Base-by-base conservation (phyloP, 1,284 basidiomycete species). In the Earliella scabrosa region DNA sequence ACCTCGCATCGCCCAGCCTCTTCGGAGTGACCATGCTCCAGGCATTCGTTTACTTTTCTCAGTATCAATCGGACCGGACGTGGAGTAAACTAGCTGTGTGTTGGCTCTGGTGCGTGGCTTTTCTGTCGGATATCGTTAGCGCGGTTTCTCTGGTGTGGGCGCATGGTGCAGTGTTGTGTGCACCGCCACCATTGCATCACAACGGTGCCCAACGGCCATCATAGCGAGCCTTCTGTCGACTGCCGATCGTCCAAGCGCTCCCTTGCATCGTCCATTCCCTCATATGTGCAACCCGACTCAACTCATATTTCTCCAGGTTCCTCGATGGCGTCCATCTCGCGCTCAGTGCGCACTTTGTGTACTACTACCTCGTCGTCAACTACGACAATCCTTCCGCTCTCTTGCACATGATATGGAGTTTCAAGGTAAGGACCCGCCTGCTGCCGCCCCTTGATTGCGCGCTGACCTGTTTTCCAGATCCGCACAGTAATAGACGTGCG, bases 11-110 rank as follows among this genome's bases (percentile, higher is more conserved):
- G n/a, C 23, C 24, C 48, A 78, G 76, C n/a, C 63, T 77, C 3
- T 77, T 74, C 51, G 76, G 76, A 2, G 64, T 76, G 27, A 76
- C 75, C 3, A 71, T 72, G 50, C 68, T 78, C 2, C 77, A 79
- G 53, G 67, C 71, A 2, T 77, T 73, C 59, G 63, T 74, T 14
- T 79, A 78, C 63, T 78, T 70, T 47, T 66, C 69, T 44, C 69
- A 69, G 20, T 78, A 77, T 52, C 68, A 68, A 2, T 63, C 69
- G 16, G 77, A 79, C 57, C 67, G 67, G 59, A 32, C 59, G 14
- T 62, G 74, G 47, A 72, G 76, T 50, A 77, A 74, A 58, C 36
- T 67, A 7, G 69, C 75, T n/a, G 78, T 78, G 38, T 52, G 71
- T 65, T 63, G 64, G 59, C 57, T 67, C 4, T 67, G 61, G 66